Conservation (phyloP, 805 yeast genomes). For the Zygotorulaspora sp. region DNA sequence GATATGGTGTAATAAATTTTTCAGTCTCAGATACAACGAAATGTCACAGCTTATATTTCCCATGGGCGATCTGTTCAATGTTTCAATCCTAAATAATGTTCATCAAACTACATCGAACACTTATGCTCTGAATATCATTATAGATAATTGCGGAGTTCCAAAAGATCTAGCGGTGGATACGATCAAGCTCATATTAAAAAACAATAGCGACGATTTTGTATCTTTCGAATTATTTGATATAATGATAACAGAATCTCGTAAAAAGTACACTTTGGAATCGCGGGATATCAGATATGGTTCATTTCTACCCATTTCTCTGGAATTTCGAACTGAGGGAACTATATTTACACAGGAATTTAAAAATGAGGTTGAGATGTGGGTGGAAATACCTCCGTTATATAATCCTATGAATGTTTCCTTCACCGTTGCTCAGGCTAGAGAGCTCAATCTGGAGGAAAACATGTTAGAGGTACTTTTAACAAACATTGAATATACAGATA, state of each 20-base stretch:
- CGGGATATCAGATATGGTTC: conserved; percentile 23
- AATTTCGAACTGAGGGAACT: conserved; percentile 26
- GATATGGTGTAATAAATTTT: conserved; percentile 29
- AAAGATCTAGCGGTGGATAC: conserved; percentile 16
- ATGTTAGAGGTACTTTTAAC: conserved; percentile 13
- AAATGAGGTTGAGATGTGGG: conserved; percentile 1
- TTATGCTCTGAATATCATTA: conserved; percentile 18
- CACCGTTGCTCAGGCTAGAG: conserved; percentile 15
- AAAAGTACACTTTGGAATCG: neutral
- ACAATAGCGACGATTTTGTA: conserved; percentile 15
- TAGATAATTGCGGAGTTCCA: conserved; percentile 20
- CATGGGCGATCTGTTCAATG: conserved; percentile 22
- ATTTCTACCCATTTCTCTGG: conserved; percentile 22
- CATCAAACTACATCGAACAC: conserved; percentile 16
- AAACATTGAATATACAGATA: conserved; percentile 12
- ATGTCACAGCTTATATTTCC: conserved; percentile 23
- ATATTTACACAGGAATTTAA: conserved; percentile 27
- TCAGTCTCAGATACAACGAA: conserved; percentile 16
- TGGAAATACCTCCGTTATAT: conserved; percentile 20
- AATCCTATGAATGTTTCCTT: conserved; percentile 19
- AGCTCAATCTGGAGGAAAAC: conserved; percentile 20
- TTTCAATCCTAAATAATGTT: conserved; percentile 10
- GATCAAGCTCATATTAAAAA: conserved; percentile 21
- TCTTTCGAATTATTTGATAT: conserved; percentile 13
- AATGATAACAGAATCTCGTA: conserved; percentile 9